phyloP scores from a whole-genome alignment of 2,329 filamentous ascomycete species.

The Lachnum nothofagi region DNA sequence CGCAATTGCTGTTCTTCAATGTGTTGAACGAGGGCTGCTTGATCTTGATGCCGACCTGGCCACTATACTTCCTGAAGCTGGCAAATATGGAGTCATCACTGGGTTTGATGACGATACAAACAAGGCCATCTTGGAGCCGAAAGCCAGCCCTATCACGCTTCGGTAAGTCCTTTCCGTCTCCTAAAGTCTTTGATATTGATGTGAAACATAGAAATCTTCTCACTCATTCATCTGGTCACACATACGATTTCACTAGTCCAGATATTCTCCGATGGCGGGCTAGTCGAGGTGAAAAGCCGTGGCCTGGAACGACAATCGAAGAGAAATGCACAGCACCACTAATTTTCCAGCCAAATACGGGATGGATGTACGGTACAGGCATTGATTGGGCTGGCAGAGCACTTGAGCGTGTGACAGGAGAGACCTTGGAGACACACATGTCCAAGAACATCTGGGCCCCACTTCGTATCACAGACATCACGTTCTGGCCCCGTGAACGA shows the following conservation, averaged over 20 bases:
- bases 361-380: conserved; percentile 53
- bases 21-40: conserved; percentile 48
- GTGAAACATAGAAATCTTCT: conserved; percentile 11
- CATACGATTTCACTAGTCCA: conserved; percentile 14
- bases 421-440: conserved; percentile 21
- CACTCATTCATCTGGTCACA: conserved; percentile 20
- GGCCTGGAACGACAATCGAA: background rate
- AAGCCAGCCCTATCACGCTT: conserved; percentile 20
- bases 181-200: background rate
- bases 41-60: conserved; percentile 41
- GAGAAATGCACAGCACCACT: conserved; percentile 39
- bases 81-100: conserved; percentile 20
- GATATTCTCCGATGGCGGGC: conserved; percentile 5
- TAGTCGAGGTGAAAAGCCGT: conserved; percentile 1
- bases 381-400: conserved; percentile 52
- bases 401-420: conserved; percentile 37
- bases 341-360: conserved; percentile 57
- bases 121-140: conserved; percentile 12
- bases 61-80: conserved; percentile 19
- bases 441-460: conserved; percentile 22
- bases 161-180: conserved; percentile 7
- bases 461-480: conserved; percentile 22
- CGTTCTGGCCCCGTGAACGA: conserved; percentile 20
- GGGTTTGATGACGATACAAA: conserved; percentile 18
- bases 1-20: conserved; percentile 49